Evolutionary conservation across 495 filamentous ascomycete genomes (phyloP).

Genomic region (Penicillium psychrofluorescens): DNA sequence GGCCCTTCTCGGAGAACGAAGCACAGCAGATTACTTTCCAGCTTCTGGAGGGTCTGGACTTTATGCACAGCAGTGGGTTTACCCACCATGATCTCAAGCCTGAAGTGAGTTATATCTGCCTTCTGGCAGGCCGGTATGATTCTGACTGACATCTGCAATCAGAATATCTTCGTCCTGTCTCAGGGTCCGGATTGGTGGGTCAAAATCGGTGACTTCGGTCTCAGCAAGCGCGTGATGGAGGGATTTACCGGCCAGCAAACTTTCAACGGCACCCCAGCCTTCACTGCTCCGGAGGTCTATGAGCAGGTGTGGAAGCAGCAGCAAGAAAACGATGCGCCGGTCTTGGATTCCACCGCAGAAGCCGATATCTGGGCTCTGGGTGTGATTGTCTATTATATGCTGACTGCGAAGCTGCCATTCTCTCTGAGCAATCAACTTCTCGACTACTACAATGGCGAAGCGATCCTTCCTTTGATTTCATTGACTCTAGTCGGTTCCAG

Average conservation of each 20-base stretch:
- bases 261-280: constrained; percentile 22
- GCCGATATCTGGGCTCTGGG: constrained; percentile 8
- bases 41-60: constrained; percentile 13
- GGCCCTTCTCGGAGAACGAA: constrained; percentile 9
- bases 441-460: constrained; percentile 2
- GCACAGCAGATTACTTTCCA: constrained; percentile 10
- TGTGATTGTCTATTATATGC: constrained; percentile 3
- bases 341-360: not conserved
- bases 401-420: constrained; percentile 4
- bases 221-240: constrained; percentile 29
- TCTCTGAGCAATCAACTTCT: not conserved
- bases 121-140: not conserved
- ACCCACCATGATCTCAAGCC: constrained; percentile 21
- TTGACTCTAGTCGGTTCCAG: not conserved
- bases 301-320: not conserved
- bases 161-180: constrained; percentile 28
- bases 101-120: constrained; percentile 3
- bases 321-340: not conserved
- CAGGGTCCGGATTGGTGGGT: constrained; percentile 26
- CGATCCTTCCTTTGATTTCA: not conserved
- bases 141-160: not conserved
- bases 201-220: constrained; percentile 48
- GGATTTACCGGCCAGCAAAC: constrained; percentile 14
- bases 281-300: constrained; percentile 32
- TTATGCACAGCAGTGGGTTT: constrained; percentile 19